phyloP scores from a whole-genome alignment of 1,139 yeast species.

The Entelexis sorbosivorans region DNA sequence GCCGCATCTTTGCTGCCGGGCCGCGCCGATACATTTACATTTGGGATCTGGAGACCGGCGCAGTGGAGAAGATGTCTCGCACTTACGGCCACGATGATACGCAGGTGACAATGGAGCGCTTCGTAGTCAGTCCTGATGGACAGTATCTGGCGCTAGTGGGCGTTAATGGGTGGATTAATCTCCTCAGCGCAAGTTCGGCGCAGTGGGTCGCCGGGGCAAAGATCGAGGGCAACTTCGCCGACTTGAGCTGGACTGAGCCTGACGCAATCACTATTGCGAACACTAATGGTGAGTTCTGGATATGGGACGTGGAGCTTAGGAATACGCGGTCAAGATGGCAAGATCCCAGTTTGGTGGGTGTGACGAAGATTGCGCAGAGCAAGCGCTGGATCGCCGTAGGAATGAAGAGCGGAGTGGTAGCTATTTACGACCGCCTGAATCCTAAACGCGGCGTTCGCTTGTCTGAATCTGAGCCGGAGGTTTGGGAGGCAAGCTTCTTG shows the following conservation, averaged over 20 bases:
- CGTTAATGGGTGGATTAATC: conserved; percentile 80
- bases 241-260: conserved; percentile 51
- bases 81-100: conserved; percentile 78
- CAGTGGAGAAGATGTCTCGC: conserved; percentile 72
- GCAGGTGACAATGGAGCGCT: conserved; percentile 76
- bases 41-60: conserved; percentile 74
- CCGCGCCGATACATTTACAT: conserved; percentile 84
- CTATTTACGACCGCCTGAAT: conserved; percentile 56
- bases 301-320: conserved; percentile 47
- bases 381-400: conserved; percentile 87
- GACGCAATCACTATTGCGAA: conserved; percentile 53
- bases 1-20: conserved; percentile 71
- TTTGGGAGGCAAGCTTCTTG: conserved; percentile 41
- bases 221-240: conserved; percentile 61
- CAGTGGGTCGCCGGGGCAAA: conserved; percentile 82
- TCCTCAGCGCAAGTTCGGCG: conserved; percentile 64
- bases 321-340: conserved; percentile 60
- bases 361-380: conserved; percentile 55
- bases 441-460: conserved; percentile 25
- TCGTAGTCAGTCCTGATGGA: conserved; percentile 41
- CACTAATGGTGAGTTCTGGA: conserved; percentile 85
- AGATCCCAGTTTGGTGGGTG: conserved; percentile 78
- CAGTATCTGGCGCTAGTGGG: conserved; percentile 67
- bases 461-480: conserved; percentile 28
- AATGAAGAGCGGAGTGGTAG: conserved; percentile 78